These are phyloP conservation scores for Colletotrichum salicis DNA, from an alignment of 2,329 filamentous ascomycete species.

Conservation along the genomic window DNA sequence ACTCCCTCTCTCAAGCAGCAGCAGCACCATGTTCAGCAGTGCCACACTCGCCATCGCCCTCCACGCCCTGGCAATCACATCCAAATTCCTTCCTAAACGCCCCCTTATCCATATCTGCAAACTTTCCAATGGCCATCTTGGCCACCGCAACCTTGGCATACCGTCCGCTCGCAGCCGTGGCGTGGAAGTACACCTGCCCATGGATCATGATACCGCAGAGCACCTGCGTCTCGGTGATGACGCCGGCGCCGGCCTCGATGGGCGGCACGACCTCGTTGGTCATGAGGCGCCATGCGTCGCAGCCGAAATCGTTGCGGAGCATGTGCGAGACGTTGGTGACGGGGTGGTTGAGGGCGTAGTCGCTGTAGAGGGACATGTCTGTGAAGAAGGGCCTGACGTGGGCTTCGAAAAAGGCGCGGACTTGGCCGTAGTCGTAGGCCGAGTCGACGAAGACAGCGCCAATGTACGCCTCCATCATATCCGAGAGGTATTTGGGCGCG, in stretches of 20 bases:
- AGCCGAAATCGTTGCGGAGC: conserved; percentile 73
- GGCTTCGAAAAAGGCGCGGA: conserved; percentile 80
- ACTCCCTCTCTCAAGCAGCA: not conserved
- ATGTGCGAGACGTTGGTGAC: conserved; percentile 76
- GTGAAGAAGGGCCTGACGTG: conserved; percentile 83
- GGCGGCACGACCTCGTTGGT: conserved; percentile 59
- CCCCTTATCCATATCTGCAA: conserved; percentile 57
- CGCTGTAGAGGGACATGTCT: conserved; percentile 89
- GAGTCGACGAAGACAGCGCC: conserved; percentile 94
- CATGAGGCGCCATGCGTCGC: conserved; percentile 67
- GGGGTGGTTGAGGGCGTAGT: conserved; percentile 87
- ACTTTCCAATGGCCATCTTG: conserved; percentile 62
- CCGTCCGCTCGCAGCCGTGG: conserved; percentile 69
- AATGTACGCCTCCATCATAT: conserved; percentile 88
- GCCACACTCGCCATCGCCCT: conserved; percentile 33
- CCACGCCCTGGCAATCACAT: conserved; percentile 68
- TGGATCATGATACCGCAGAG: conserved; percentile 83
- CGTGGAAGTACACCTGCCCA: conserved; percentile 71
- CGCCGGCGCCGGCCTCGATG: conserved; percentile 52
- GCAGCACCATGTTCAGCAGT: conserved; percentile 10
- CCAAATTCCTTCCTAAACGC: conserved; percentile 70
- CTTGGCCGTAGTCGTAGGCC: conserved; percentile 77
- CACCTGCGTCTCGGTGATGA: conserved; percentile 61
- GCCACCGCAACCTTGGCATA: conserved; percentile 79
- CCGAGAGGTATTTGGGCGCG: conserved; percentile 81